These are phyloP conservation scores for Lodderomyces elongisporus DNA, from an alignment of 1,139 yeast genomes.

Conservation along the genomic window DNA sequence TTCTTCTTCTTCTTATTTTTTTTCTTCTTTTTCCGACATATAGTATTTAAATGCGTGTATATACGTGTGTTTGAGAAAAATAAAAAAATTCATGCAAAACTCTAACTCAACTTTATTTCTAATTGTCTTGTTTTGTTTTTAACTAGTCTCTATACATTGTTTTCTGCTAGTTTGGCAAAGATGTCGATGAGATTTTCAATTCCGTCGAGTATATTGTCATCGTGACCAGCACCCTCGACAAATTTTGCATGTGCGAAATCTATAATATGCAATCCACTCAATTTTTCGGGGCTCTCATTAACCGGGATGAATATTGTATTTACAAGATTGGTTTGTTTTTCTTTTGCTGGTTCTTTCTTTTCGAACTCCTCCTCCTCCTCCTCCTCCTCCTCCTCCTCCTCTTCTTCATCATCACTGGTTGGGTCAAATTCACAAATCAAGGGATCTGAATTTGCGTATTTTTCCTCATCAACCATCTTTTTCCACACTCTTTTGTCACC, in stretches of 20 bases:
- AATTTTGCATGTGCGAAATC: conserved; percentile 87
- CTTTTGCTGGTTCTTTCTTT: not conserved
- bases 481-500: conserved; percentile 53
- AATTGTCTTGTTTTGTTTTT: not conserved
- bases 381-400: conserved; percentile 16
- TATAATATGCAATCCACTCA: conserved; percentile 56
- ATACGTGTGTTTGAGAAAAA: no score
- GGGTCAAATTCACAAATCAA: conserved; percentile 26
- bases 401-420: conserved; percentile 29
- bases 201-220: conserved; percentile 65
- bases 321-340: no score
- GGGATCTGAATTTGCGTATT: conserved; percentile 33
- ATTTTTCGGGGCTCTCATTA: not conserved
- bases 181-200: conserved; percentile 52
- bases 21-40: no score
- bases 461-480: conserved; percentile 16
- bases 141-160: no score
- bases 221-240: conserved; percentile 60
- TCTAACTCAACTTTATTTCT: no score
- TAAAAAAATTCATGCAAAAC: no score
- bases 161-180: conserved; percentile 21
- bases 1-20: no score
- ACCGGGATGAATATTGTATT: not conserved
- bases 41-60: no score
- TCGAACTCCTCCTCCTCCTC: conserved; percentile 21